Percentiles rank a stretch among this genome's conserved stretches.
These are phyloP conservation scores for Pichia paraexigua DNA, from an alignment of 805 yeast species.

Conservation along the genomic window DNA sequence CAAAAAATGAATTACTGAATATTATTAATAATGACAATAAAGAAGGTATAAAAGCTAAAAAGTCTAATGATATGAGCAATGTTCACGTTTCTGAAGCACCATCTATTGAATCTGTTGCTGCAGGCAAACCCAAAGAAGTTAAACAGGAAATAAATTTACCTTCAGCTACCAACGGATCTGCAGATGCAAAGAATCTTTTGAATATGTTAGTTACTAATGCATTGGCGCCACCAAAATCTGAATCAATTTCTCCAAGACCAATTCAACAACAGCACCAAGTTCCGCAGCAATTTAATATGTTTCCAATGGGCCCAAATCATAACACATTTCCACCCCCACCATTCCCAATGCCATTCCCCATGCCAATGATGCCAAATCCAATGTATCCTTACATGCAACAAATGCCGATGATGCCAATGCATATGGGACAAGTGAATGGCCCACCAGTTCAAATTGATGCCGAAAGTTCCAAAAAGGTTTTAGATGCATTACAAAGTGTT, in stretches of 20 bases:
- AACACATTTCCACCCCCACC: neutral
- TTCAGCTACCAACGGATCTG: neutral
- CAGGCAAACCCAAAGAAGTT: neutral
- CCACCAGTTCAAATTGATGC: neutral
- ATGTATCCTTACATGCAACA: slow-evolving; percentile 7
- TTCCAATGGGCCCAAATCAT: neutral
- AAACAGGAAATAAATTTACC: neutral
- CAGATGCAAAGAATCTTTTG: slow-evolving; percentile 23
- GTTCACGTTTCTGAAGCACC: neutral
- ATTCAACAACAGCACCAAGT: neutral
- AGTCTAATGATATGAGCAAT: neutral
- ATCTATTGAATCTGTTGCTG: neutral
- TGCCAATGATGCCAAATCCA: slow-evolving; percentile 4
- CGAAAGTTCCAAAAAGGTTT: slow-evolving; percentile 4
- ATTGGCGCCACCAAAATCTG: neutral
- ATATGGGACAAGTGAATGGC: neutral
- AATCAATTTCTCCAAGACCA: neutral
- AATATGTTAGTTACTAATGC: slow-evolving; percentile 13
- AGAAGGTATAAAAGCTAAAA: neutral
- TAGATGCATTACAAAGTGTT: slow-evolving; percentile 3
- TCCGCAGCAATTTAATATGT: neutral
- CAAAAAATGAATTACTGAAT: slow-evolving; percentile 32
- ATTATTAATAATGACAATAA: slow-evolving; percentile 29
- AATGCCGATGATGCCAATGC: neutral
- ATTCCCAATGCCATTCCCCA: slow-evolving; percentile 6